These are phyloP conservation scores for California macrophylla DNA, from an alignment of 441 rosid genomes.

Conservation along the genomic window DNA sequence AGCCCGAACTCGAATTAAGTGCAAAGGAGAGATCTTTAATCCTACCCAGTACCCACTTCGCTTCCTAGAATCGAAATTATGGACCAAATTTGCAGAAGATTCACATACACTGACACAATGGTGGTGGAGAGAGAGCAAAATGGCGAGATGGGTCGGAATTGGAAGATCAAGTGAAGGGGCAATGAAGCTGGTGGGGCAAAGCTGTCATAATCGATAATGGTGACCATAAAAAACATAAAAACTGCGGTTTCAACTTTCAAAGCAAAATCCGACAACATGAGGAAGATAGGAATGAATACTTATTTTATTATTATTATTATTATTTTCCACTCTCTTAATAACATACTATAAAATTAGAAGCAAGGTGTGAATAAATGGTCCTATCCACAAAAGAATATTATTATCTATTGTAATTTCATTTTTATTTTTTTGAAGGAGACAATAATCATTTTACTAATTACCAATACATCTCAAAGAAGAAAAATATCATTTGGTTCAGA, in stretches of 20 bases:
- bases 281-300: neutral
- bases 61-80: too few relatives aligned
- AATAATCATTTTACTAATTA: too few relatives aligned
- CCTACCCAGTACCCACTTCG: neutral
- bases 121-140: neutral
- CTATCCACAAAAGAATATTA: neutral
- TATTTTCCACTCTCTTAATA: too few relatives aligned
- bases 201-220: conserved; percentile 24
- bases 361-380: neutral
- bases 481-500: too few relatives aligned
- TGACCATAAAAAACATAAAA: conserved; percentile 1
- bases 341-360: neutral
- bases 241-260: neutral
- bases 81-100: too few relatives aligned
- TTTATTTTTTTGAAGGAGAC: too few relatives aligned
- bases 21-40: neutral
- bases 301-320: neutral
- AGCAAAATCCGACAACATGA: neutral
- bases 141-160: conserved; percentile 21
- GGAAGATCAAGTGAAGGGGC: conserved; percentile 25
- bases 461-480: too few relatives aligned
- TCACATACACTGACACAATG: neutral
- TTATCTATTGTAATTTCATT: neutral
- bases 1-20: neutral
- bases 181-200: conserved; percentile 18